phyloP scores from a whole-genome alignment of 306 rosid species.

The Cucumis cinereus region DNA sequence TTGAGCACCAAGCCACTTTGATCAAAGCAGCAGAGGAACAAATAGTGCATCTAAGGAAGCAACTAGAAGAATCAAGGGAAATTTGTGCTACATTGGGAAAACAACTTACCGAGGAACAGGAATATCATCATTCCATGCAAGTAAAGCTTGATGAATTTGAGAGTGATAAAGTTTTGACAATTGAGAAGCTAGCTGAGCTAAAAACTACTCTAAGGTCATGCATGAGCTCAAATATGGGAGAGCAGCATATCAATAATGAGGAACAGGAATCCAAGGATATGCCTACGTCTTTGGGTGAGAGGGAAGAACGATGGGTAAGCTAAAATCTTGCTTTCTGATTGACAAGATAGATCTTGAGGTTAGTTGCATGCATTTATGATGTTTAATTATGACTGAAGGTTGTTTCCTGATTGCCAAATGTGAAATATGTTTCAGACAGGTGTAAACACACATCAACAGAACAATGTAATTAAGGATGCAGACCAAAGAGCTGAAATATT shows the following conservation, averaged over 20 bases:
- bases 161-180: constrained; percentile 43
- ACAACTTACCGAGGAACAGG: constrained; percentile 48
- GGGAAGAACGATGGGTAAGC: constrained; percentile 51
- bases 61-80: constrained; percentile 34
- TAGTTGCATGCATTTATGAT: constrained; percentile 19
- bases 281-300: constrained; percentile 22
- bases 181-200: constrained; percentile 55
- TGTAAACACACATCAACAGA: constrained; percentile 20
- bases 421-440: constrained; percentile 56
- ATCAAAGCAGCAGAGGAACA: constrained; percentile 42
- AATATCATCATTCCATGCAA: constrained; percentile 36
- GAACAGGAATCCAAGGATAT: constrained; percentile 24
- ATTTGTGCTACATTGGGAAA: constrained; percentile 31
- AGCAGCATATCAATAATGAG: constrained; percentile 26
- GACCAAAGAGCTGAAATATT: constrained; percentile 17
- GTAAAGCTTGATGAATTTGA: constrained; percentile 51
- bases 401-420: constrained; percentile 23
- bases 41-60: constrained; percentile 16
- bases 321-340: constrained; percentile 24
- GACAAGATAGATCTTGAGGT: constrained; percentile 18
- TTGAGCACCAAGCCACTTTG: constrained; percentile 33
- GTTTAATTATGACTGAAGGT: constrained; percentile 17
- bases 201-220: constrained; percentile 60
- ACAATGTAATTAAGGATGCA: constrained; percentile 17
- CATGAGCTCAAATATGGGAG: constrained; percentile 38